Evolutionary conservation across 108 stramenopile species (phyloP).

Genomic region (Cyclostephanos tholiformis): DNA sequence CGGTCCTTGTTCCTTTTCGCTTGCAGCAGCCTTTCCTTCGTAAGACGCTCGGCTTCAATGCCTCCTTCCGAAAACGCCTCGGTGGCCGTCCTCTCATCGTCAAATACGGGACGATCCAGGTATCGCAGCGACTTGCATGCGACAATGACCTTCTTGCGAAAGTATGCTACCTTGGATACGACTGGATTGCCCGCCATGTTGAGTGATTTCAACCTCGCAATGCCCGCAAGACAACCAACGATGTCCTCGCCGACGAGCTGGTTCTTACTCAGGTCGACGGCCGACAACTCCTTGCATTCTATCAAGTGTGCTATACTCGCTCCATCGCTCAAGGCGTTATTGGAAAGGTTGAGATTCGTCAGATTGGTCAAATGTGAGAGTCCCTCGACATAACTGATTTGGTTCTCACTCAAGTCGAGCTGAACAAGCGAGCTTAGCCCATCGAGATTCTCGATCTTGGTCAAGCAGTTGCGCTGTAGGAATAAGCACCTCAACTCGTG

Average conservation of each 20-base stretch:
- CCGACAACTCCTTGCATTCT: conserved; percentile 48
- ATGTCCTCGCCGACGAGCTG: conserved; percentile 48
- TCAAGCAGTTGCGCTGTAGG: conserved; percentile 65
- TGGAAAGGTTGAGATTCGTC: conserved; percentile 60
- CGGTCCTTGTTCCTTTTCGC: conserved; percentile 37
- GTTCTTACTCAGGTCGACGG: conserved; percentile 59
- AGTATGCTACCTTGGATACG: conserved; percentile 49
- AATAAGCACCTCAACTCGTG: conserved; percentile 68
- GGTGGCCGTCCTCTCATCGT: conserved; percentile 60
- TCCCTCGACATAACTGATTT: conserved; percentile 43
- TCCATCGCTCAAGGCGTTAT: conserved; percentile 45
- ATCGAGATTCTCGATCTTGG: conserved; percentile 37
- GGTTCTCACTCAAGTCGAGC: conserved; percentile 64
- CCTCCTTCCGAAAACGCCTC: conserved; percentile 73
- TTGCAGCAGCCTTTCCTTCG: conserved; percentile 39
- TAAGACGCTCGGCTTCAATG: conserved; percentile 51
- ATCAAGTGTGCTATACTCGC: conserved; percentile 47
- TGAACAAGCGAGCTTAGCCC: conserved; percentile 44
- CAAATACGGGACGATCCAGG: conserved; percentile 81
- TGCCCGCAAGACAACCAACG: conserved; percentile 34
- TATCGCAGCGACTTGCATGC: conserved; percentile 60
- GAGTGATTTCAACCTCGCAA: conserved; percentile 37
- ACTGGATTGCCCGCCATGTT: conserved; percentile 63
- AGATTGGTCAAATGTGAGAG: conserved; percentile 30
- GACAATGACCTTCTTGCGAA: conserved; percentile 72